A percentile compares a stretch with the other conserved stretches of the same genome.
phyloP scores from a whole-genome alignment of 176 grass and related monocot species.

The Bothriochloa decipiens region DNA sequence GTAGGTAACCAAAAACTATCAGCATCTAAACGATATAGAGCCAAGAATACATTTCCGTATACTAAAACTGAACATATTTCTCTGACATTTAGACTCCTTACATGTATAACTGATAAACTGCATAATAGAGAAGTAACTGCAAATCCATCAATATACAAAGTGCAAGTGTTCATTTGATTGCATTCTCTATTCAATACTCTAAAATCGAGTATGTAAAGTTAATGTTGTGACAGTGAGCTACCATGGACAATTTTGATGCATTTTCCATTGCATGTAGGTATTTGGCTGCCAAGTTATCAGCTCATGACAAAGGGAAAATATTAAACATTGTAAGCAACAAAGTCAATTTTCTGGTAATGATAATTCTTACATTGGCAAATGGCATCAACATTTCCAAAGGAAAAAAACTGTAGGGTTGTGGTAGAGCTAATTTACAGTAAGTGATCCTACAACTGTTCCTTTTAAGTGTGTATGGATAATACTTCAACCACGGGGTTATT shows the following conservation, averaged over 20 bases:
- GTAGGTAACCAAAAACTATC: conserved; percentile 26
- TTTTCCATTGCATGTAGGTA: conserved; percentile 16
- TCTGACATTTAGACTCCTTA: conserved; percentile 5
- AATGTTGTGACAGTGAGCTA: conserved; percentile 20
- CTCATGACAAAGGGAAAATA: conserved; percentile 11
- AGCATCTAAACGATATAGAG: background rate
- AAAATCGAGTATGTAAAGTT: background rate
- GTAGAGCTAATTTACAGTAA: conserved; percentile 12
- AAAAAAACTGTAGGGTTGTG: background rate
- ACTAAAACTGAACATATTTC: conserved; percentile 1
- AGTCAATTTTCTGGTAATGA: background rate
- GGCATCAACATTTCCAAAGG: conserved; percentile 7
- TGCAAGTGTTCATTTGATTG: background rate
- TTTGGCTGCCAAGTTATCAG: background rate
- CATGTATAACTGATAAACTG: background rate
- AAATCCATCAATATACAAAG: background rate
- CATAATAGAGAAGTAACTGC: background rate
- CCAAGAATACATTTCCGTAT: background rate
- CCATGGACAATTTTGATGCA: conserved; percentile 4
- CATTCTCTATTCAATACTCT: background rate
- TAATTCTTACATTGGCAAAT: background rate
- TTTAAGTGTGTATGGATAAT: background rate
- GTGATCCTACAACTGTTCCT: background rate
- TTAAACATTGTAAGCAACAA: conserved; percentile 2
- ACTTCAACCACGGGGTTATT: too few species aligned